Conservation (phyloP, 2,329 filamentous ascomycete genomes). For the Trichophyton equinum region DNA sequence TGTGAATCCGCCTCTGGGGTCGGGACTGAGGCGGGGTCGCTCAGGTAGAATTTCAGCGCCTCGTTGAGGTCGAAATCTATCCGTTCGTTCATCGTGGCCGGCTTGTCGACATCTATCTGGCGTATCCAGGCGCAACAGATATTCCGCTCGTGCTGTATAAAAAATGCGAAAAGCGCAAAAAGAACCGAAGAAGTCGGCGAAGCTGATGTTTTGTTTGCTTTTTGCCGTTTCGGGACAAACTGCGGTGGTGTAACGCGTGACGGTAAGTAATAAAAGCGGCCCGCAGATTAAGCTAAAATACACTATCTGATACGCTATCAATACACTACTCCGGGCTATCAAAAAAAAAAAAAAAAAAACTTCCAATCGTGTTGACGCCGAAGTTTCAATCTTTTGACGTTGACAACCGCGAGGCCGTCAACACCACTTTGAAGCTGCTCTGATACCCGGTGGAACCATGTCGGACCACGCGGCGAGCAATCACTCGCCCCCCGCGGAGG, state of each 20-base stretch:
- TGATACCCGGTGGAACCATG: not conserved
- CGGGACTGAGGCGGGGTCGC: slow-evolving; percentile 69
- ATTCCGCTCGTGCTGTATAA: no score
- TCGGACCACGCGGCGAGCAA: not conserved
- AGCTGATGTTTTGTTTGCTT: slow-evolving; percentile 21
- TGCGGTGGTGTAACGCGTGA: not conserved
- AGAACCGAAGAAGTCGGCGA: not conserved
- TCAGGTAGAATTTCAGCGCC: slow-evolving; percentile 92
- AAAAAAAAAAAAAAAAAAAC: not conserved
- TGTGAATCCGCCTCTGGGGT: slow-evolving; percentile 76
- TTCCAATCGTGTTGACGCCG: not conserved
- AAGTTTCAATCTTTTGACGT: not conserved
- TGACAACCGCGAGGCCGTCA: not conserved
- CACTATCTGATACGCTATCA: not conserved
- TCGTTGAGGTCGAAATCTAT: slow-evolving; percentile 91
- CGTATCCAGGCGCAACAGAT: no score
- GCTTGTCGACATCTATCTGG: not conserved
- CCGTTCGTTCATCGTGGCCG: slow-evolving; percentile 48
- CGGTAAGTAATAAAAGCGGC: not conserved
- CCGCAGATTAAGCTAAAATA: not conserved
- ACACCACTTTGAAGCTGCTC: not conserved
- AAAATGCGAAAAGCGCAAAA: not conserved
- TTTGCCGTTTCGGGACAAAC: slow-evolving; percentile 18
- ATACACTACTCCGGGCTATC: not conserved
- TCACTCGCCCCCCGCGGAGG: not conserved